Percentiles rank a stretch among this genome's conserved stretches.
Conservation (phyloP, 495 filamentous ascomycete species). For the Sporormia fimetaria region DNA sequence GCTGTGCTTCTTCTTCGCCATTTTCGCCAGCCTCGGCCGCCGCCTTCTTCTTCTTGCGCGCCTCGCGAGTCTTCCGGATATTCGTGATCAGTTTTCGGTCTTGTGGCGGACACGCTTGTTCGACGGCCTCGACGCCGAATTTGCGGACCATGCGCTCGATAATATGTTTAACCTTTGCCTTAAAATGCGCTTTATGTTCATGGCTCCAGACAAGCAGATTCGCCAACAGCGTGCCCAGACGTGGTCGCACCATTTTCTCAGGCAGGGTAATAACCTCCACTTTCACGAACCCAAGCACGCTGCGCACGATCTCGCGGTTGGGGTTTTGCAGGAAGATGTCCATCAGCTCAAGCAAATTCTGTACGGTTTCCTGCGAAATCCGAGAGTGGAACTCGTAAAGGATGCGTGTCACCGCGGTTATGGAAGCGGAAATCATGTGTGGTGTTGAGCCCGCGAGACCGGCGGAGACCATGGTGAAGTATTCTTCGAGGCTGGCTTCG, state of each 20-base stretch:
- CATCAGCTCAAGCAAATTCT: constrained; percentile 79
- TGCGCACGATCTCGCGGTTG: constrained; percentile 90
- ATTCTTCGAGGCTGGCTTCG: constrained; percentile 75
- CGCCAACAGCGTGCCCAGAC: constrained; percentile 63
- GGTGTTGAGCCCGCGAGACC: constrained; percentile 83
- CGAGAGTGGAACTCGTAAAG: constrained; percentile 71
- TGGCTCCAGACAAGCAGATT: constrained; percentile 93
- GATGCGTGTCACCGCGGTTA: constrained; percentile 81
- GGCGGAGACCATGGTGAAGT: constrained; percentile 95
- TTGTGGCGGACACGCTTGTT: constrained; percentile 63
- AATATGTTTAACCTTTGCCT: constrained; percentile 94
- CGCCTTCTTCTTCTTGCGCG: constrained; percentile 74
- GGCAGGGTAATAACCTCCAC: constrained; percentile 82
- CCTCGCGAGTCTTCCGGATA: constrained; percentile 85
- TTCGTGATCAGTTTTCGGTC: constrained; percentile 85
- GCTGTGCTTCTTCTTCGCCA: constrained; percentile 10
- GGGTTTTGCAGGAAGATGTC: constrained; percentile 88
- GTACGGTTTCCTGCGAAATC: constrained; percentile 47
- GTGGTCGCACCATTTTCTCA: constrained; percentile 57
- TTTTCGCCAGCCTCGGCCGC: constrained; percentile 26
- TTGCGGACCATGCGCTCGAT: constrained; percentile 83
- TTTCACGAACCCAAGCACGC: constrained; percentile 90
- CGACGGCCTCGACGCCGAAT: constrained; percentile 71
- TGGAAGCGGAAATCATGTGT: constrained; percentile 89
- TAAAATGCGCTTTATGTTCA: constrained; percentile 93